Percentiles rank a stretch among this genome's conserved stretches.
phyloP scores from a whole-genome alignment of 805 yeast genomes.

The Kodamaea lidongshanica region DNA sequence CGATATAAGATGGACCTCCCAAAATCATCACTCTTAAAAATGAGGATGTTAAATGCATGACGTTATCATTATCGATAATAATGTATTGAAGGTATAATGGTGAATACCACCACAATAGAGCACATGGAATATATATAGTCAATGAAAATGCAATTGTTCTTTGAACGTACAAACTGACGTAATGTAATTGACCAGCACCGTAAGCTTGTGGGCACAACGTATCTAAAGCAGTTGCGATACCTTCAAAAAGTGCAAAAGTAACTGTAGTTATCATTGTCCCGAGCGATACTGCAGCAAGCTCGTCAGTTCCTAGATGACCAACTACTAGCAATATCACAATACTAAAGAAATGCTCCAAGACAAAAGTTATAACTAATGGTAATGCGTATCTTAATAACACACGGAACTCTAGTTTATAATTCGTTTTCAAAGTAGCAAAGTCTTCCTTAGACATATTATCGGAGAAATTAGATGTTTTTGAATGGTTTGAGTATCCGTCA shows the following conservation, averaged over 20 bases:
- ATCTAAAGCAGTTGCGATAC: constrained; percentile 41
- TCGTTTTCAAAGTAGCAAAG: constrained; percentile 27
- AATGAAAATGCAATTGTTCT: constrained; percentile 31
- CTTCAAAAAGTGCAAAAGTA: constrained; percentile 40
- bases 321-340: constrained; percentile 39
- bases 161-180: constrained; percentile 34
- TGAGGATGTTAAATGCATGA: constrained; percentile 26
- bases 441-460: constrained; percentile 19
- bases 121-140: constrained; percentile 34
- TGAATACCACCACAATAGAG: constrained; percentile 36
- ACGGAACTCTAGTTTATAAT: constrained; percentile 19
- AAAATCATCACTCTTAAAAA: constrained; percentile 30
- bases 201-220: constrained; percentile 42
- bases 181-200: constrained; percentile 37
- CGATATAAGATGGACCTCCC: constrained; percentile 41
- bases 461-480: neutral
- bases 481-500: constrained; percentile 3
- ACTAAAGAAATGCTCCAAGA: constrained; percentile 39
- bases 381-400: constrained; percentile 28
- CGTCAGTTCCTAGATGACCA: constrained; percentile 40
- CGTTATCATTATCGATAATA: constrained; percentile 30
- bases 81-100: constrained; percentile 21
- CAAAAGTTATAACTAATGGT: constrained; percentile 37
- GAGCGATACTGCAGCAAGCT: constrained; percentile 41
- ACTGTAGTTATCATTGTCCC: constrained; percentile 41